These are phyloP conservation scores for Talaromyces sp. DNA, from an alignment of 2,329 filamentous ascomycete species.

Conservation along the genomic window DNA sequence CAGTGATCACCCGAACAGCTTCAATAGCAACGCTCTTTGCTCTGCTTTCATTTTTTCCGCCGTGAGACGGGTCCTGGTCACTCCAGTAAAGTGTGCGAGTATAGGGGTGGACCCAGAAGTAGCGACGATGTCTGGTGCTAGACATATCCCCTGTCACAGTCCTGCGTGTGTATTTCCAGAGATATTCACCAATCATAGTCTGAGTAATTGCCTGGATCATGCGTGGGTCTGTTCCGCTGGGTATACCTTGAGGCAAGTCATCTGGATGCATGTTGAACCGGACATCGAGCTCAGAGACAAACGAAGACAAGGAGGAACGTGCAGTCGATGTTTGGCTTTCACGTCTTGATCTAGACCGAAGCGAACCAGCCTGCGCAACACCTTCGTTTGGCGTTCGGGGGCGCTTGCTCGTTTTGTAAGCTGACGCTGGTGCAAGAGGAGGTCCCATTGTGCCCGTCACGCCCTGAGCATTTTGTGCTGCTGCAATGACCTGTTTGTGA, in stretches of 20 bases:
- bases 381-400: constrained; percentile 24
- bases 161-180: constrained; percentile 99
- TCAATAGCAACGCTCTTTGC: constrained; percentile 92
- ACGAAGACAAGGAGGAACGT: constrained; percentile 87
- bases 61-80: constrained; percentile 74
- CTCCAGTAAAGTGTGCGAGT: constrained; percentile 97
- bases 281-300: constrained; percentile 86
- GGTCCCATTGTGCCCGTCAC: constrained; percentile 65
- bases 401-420: constrained; percentile 49
- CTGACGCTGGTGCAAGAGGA: constrained; percentile 75
- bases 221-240: constrained; percentile 75
- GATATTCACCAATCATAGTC: constrained; percentile 97
- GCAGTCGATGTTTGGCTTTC: constrained; percentile 46
- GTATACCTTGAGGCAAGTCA: constrained; percentile 54
- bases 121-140: constrained; percentile 81
- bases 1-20: constrained; percentile 81
- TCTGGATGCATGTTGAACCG: constrained; percentile 71
- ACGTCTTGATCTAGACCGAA: constrained; percentile 17
- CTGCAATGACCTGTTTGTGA: constrained; percentile 78
- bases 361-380: constrained; percentile 6
- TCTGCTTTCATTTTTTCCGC: constrained; percentile 69
- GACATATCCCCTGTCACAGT: constrained; percentile 84
- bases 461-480: constrained; percentile 49
- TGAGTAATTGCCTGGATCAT: constrained; percentile 99
- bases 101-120: constrained; percentile 99